Conservation (phyloP, 2,329 filamentous ascomycete genomes). For the Ophiostoma himal-ulmi region DNA sequence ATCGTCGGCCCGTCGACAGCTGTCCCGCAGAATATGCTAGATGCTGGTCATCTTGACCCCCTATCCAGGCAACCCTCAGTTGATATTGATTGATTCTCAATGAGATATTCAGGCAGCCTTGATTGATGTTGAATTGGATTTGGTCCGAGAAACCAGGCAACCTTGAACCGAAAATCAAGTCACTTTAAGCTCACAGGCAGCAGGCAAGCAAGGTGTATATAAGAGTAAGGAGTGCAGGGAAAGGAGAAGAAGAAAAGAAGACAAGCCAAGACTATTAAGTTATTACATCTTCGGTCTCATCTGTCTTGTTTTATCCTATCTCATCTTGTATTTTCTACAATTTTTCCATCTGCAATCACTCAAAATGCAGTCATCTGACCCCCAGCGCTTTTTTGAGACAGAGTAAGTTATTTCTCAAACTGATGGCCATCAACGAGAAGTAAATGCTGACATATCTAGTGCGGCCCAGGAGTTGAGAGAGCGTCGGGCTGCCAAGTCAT, state of each 20-base stretch:
- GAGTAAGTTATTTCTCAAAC: constrained; percentile 52
- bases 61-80: constrained; percentile 4
- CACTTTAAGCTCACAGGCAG: background rate
- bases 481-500: constrained; percentile 63
- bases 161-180: background rate
- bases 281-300: background rate
- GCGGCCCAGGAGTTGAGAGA: constrained; percentile 44
- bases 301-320: background rate
- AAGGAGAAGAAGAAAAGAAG: background rate
- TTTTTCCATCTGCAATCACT: constrained; percentile 4
- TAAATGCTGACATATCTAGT: constrained; percentile 34
- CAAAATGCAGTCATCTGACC: constrained; percentile 62
- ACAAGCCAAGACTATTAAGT: background rate
- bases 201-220: background rate
- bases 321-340: too few relatives aligned
- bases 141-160: background rate
- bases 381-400: constrained; percentile 86
- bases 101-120: constrained; percentile 1
- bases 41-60: background rate
- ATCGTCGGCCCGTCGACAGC: constrained; percentile 12
- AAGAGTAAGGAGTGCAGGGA: background rate
- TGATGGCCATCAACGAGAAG: background rate
- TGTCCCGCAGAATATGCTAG: constrained; percentile 9
- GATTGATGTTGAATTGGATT: background rate
- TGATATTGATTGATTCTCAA: background rate